These are phyloP conservation scores for Coriaria nepalensis DNA, from an alignment of 306 rosid species.

Conservation along the genomic window DNA sequence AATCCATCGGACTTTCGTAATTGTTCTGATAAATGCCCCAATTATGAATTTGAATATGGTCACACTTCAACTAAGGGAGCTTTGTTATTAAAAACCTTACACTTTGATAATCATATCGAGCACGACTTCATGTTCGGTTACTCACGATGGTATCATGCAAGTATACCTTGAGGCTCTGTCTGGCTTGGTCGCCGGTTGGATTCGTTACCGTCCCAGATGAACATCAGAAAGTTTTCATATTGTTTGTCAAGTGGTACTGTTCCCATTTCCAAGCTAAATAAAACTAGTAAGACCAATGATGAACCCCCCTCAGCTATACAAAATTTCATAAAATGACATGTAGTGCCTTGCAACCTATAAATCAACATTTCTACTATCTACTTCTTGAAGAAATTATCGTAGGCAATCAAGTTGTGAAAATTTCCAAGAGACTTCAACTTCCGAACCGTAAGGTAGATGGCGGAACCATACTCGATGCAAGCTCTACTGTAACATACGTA, in stretches of 20 bases:
- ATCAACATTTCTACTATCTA: constrained; percentile 43
- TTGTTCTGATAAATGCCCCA: constrained; percentile 28
- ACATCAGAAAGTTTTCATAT: constrained; percentile 49
- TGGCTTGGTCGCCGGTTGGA: constrained; percentile 53
- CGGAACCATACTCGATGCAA: constrained; percentile 68
- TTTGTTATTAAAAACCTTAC: too few species aligned
- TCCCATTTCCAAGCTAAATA: constrained; percentile 36
- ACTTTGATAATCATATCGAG: too few species aligned
- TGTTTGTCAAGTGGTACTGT: constrained; percentile 43
- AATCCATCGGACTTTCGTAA: too few species aligned
- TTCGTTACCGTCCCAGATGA: constrained; percentile 27
- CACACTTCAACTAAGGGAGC: constrained; percentile 31
- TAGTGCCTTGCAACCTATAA: constrained; percentile 12
- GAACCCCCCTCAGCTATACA: constrained; percentile 34
- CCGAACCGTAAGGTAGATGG: constrained; percentile 42
- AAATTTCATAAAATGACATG: constrained; percentile 41
- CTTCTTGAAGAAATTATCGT: constrained; percentile 35
- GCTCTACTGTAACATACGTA: constrained; percentile 50
- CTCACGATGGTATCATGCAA: constrained; percentile 16
- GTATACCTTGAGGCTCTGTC: constrained; percentile 59
- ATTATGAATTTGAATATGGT: constrained; percentile 50
- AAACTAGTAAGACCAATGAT: constrained; percentile 16
- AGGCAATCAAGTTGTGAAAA: constrained; percentile 24
- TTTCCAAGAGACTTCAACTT: constrained; percentile 28
- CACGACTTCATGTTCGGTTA: constrained; percentile 25